Conservation (phyloP, 805 yeast species). For the Grigorovia jiainica region DNA sequence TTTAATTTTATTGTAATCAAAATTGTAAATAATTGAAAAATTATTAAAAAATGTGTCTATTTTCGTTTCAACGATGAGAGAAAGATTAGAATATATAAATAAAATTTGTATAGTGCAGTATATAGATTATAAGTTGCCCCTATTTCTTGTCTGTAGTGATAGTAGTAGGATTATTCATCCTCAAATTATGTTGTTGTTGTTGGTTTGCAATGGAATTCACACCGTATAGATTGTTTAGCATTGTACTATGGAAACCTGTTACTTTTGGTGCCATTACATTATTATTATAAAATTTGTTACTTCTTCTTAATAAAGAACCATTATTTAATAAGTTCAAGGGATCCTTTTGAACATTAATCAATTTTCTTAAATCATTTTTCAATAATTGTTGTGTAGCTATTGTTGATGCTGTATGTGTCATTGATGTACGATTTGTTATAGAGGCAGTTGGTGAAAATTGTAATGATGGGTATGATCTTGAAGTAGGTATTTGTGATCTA, state of each 20-base stretch:
- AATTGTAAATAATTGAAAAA: too few species aligned
- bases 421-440: not conserved
- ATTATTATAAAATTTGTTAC: not conserved
- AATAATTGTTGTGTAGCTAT: constrained; percentile 4
- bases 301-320: not conserved
- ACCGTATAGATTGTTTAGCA: constrained; percentile 9
- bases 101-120: too few species aligned
- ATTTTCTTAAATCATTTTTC: constrained; percentile 5
- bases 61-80: too few species aligned
- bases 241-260: constrained; percentile 6
- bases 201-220: not conserved
- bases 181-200: not conserved
- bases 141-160: too few species aligned
- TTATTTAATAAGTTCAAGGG: not conserved
- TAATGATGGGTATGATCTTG: not conserved
- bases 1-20: too few species aligned
- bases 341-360: constrained; percentile 1
- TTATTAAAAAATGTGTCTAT: too few species aligned
- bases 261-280: not conserved
- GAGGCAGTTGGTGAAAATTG: not conserved
- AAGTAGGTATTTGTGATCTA: not conserved
- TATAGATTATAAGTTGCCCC: too few species aligned
- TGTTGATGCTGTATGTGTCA: not conserved
- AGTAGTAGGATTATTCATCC: too few species aligned
- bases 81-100: not conserved